Conservation (phyloP, 192 early-diverging fungal genomes). For the Coemansia umbellata region DNA sequence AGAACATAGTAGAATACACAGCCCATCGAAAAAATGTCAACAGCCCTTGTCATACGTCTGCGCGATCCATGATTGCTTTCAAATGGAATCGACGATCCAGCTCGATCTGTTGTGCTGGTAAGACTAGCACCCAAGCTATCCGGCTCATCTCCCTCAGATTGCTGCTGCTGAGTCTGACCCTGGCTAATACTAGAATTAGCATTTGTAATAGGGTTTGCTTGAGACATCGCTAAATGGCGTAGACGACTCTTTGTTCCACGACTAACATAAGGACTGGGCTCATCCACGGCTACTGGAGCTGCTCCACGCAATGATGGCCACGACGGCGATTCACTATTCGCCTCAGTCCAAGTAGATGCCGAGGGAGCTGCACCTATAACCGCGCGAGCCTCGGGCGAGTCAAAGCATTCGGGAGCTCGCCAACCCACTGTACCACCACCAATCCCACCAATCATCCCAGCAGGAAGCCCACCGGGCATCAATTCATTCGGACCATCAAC, state of each 20-base stretch:
- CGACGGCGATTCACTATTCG: slow-evolving; percentile 8
- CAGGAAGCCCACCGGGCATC: slow-evolving; percentile 19
- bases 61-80: slow-evolving; percentile 4
- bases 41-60: slow-evolving; percentile 70
- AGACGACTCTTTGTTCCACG: slow-evolving; percentile 41
- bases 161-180: slow-evolving; percentile 8
- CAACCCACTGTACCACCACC: slow-evolving; percentile 91
- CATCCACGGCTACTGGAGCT: slow-evolving; percentile 5
- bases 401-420: slow-evolving; percentile 90
- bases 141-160: slow-evolving; percentile 15
- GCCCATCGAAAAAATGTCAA: slow-evolving; percentile 95
- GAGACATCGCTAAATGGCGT: slow-evolving; percentile 21
- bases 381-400: slow-evolving; percentile 36
- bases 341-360: neutral
- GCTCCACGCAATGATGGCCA: slow-evolving; percentile 23
- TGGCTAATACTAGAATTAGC: neutral
- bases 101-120: slow-evolving; percentile 11
- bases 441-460: slow-evolving; percentile 44
- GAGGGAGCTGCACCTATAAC: neutral
- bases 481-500: neutral
- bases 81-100: slow-evolving; percentile 8
- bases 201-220: neutral
- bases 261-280: slow-evolving; percentile 44
- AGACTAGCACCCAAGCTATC: slow-evolving; percentile 24
- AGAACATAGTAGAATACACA: slow-evolving; percentile 95